A percentile compares a stretch with the other conserved stretches of the same genome.
Evolutionary conservation across 805 yeast genomes (phyloP).

Genomic region (Isabelozyma heimii): DNA sequence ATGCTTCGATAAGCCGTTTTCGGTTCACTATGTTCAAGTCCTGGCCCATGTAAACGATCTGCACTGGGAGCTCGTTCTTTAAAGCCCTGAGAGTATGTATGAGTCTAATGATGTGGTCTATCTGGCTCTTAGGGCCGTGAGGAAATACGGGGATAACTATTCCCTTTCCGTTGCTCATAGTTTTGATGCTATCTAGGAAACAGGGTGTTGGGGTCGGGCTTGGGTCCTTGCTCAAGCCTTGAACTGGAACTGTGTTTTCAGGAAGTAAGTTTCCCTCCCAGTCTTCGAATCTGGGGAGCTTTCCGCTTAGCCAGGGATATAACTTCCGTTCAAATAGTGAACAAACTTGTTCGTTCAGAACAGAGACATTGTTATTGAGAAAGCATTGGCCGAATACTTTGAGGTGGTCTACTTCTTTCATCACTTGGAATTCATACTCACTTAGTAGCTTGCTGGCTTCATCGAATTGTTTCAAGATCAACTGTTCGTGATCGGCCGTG

Average conservation of each 20-base stretch:
- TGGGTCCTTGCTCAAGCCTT: conserved; percentile 2
- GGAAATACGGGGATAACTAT: conserved; percentile 30
- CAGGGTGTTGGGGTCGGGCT: conserved; percentile 3
- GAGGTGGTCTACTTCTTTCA: conserved; percentile 16
- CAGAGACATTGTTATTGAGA: conserved; percentile 3
- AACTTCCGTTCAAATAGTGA: conserved; percentile 9
- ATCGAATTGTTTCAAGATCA: conserved; percentile 8
- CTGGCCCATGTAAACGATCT: conserved; percentile 17
- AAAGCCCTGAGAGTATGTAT: conserved; percentile 23
- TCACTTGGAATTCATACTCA: conserved; percentile 13
- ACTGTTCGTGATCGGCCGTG: conserved; percentile 8
- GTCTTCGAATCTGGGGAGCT: conserved; percentile 17
- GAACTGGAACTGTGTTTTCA: conserved; percentile 8
- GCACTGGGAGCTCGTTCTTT: conserved; percentile 27
- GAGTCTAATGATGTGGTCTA: conserved; percentile 16
- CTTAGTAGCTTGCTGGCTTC: conserved; percentile 4
- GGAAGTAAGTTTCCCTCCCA: conserved; percentile 11
- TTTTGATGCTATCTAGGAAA: conserved; percentile 9
- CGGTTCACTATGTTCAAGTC: conserved; percentile 10
- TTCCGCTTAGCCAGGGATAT: conserved; percentile 31
- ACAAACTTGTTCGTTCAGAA: conserved; percentile 8
- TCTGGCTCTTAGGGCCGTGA: conserved; percentile 7
- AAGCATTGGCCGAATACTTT: conserved; percentile 27
- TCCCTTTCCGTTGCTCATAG: conserved; percentile 22
- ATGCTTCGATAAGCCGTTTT: conserved; percentile 8